phyloP scores from a whole-genome alignment of 2,329 filamentous ascomycete genomes.

The Scortechinia acanthostroma region DNA sequence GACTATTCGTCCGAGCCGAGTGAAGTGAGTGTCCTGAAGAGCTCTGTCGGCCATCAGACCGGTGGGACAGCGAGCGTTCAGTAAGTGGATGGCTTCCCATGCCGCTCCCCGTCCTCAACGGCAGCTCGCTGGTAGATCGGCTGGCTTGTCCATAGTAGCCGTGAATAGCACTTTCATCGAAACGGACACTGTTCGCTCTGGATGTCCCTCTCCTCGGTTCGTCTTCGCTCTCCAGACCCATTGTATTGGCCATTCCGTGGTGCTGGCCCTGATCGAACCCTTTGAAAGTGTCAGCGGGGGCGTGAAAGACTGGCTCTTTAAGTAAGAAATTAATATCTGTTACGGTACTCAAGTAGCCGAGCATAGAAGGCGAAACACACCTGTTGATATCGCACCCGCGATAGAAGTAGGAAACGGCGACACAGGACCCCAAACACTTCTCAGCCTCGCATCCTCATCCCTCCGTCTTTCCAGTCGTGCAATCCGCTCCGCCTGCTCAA shows the following conservation, averaged over 20 bases:
- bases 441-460: slow-evolving; percentile 54
- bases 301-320: slow-evolving; percentile 47
- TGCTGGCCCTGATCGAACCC: slow-evolving; percentile 52
- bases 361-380: slow-evolving; percentile 21
- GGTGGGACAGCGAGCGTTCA: slow-evolving; percentile 56
- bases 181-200: slow-evolving; percentile 59
- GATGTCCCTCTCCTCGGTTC: slow-evolving; percentile 54
- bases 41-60: slow-evolving; percentile 56
- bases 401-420: slow-evolving; percentile 52
- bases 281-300: slow-evolving; percentile 50
- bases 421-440: slow-evolving; percentile 53
- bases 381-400: slow-evolving; percentile 47
- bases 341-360: neutral
- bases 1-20: slow-evolving; percentile 53
- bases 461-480: slow-evolving; percentile 50
- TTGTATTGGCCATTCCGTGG: slow-evolving; percentile 39
- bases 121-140: slow-evolving; percentile 50
- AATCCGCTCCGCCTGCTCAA: slow-evolving; percentile 52
- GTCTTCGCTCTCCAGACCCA: slow-evolving; percentile 54
- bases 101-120: slow-evolving; percentile 45
- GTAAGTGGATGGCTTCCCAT: slow-evolving; percentile 51
- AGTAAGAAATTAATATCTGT: slow-evolving; percentile 10
- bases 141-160: slow-evolving; percentile 55
- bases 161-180: slow-evolving; percentile 61
- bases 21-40: slow-evolving; percentile 45